Conservation (phyloP, 192 early-diverging fungal genomes). For the Coemansia biformis region DNA sequence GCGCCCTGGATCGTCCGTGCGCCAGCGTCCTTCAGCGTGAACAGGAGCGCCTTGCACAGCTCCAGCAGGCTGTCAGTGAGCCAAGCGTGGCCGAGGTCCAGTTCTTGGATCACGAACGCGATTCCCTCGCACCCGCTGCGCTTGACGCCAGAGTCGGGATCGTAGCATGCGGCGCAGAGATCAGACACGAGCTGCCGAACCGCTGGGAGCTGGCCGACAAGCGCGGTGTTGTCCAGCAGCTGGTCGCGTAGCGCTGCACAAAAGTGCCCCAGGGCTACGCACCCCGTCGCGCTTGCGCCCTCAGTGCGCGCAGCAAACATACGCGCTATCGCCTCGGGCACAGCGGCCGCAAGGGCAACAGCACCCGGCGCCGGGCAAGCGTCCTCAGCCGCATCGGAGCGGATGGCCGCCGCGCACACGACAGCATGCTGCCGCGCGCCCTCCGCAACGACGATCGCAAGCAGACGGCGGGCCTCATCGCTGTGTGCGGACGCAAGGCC, state of each 20-base stretch:
- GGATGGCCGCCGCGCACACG: conserved; percentile 22
- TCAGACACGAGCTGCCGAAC: conserved; percentile 63
- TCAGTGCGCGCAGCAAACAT: conserved; percentile 28
- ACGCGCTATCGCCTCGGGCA: conserved; percentile 37
- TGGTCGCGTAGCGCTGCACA: conserved; percentile 17
- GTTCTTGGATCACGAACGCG: conserved; percentile 69
- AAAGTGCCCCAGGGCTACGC: conserved; percentile 27
- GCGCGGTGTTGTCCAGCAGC: conserved; percentile 6
- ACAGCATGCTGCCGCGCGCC: conserved; percentile 34
- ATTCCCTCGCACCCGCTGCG: conserved; percentile 90
- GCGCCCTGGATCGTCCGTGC: conserved; percentile 17
- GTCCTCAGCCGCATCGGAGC: neutral
- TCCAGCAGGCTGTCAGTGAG: conserved; percentile 91
- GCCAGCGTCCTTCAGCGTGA: conserved; percentile 84
- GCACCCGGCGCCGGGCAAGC: neutral
- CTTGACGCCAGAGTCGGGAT: conserved; percentile 79
- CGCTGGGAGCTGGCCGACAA: conserved; percentile 41
- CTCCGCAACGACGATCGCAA: conserved; percentile 16
- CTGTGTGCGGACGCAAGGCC: conserved; percentile 30
- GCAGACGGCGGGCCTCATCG: conserved; percentile 17
- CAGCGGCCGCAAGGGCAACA: conserved; percentile 14
- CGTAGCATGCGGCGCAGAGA: conserved; percentile 89
- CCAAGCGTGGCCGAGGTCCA: conserved; percentile 85
- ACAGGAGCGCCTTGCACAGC: conserved; percentile 86
- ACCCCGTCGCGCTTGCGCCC: conserved; percentile 11